These are phyloP conservation scores for Neurospora terricola DNA, from an alignment of 495 filamentous ascomycete species.

Conservation along the genomic window DNA sequence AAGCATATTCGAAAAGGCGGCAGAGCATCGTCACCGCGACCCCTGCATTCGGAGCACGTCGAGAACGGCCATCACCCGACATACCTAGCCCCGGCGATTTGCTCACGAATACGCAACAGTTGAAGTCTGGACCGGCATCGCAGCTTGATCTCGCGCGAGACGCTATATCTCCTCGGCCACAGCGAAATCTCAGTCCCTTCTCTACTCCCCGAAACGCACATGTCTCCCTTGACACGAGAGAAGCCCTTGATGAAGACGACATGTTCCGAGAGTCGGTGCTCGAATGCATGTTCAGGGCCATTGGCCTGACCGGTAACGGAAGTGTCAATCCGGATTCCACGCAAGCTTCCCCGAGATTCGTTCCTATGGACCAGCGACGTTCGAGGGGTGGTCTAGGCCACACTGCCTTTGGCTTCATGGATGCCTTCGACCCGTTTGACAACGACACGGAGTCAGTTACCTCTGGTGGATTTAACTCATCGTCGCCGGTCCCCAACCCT, in stretches of 20 bases:
- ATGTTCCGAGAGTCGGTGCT: conserved; percentile 83
- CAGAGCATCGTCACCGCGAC: conserved; percentile 4
- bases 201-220: conserved; percentile 43
- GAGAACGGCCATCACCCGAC: conserved; percentile 24
- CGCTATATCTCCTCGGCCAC: conserved; percentile 46
- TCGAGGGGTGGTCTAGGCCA: conserved; percentile 72
- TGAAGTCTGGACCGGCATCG: conserved; percentile 2
- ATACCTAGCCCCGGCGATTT: conserved; percentile 67
- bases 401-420: conserved; percentile 93
- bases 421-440: conserved; percentile 69
- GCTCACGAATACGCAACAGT: conserved; percentile 59
- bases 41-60: not conserved
- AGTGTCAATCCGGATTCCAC: conserved; percentile 60
- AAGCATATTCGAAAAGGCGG: conserved; percentile 45
- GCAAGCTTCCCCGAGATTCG: conserved; percentile 73
- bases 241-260: conserved; percentile 74
- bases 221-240: conserved; percentile 51
- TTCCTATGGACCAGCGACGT: conserved; percentile 74
- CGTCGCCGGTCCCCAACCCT: conserved; percentile 28
- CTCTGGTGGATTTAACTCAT: conserved; percentile 41
- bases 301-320: conserved; percentile 65
- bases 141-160: conserved; percentile 13
- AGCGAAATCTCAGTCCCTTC: conserved; percentile 49
- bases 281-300: conserved; percentile 91
- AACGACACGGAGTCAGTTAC: conserved; percentile 85